Evolutionary conservation across 1,139 yeast species (phyloP).

Genomic region (Hansenula sp.): DNA sequence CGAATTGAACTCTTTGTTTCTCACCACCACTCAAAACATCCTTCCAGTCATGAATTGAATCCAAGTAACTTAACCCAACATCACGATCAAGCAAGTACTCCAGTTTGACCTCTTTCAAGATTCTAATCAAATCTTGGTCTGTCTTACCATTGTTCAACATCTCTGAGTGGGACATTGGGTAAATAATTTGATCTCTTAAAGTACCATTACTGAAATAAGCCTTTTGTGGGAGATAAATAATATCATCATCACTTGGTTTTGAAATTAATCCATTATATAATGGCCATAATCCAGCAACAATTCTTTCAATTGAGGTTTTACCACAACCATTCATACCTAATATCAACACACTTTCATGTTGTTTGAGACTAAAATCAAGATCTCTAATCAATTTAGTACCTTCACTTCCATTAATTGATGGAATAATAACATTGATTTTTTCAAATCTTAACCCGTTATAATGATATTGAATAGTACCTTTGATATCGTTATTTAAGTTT

Average conservation of each 20-base stretch:
- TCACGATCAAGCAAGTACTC: conserved; percentile 63
- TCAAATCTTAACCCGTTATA: conserved; percentile 81
- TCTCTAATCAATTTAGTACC: conserved; percentile 53
- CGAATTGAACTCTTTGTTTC: conserved; percentile 87
- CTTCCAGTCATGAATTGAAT: conserved; percentile 70
- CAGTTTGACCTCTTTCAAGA: conserved; percentile 70
- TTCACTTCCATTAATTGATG: conserved; percentile 54
- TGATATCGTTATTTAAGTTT: conserved; percentile 42
- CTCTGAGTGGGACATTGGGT: conserved; percentile 75
- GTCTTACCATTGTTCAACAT: conserved; percentile 70
- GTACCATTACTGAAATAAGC: conserved; percentile 78
- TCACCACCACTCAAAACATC: conserved; percentile 95
- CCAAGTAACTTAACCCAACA: conserved; percentile 31
- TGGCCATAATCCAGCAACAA: conserved; percentile 92
- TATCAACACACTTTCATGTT: conserved; percentile 67
- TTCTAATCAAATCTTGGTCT: conserved; percentile 65
- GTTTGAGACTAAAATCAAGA: conserved; percentile 58
- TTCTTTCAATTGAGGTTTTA: conserved; percentile 79
- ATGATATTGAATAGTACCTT: conserved; percentile 78
- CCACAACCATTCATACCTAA: conserved; percentile 91
- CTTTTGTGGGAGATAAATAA: conserved; percentile 76
- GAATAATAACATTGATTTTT: conserved; percentile 77
- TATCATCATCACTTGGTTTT: conserved; percentile 69
- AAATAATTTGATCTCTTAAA: conserved; percentile 81
- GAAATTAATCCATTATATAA: conserved; percentile 78